Percentiles rank a stretch among this genome's conserved stretches.
These are phyloP conservation scores for Ramichloridium luteum DNA, from an alignment of 2,329 filamentous ascomycete genomes.

Conservation along the genomic window DNA sequence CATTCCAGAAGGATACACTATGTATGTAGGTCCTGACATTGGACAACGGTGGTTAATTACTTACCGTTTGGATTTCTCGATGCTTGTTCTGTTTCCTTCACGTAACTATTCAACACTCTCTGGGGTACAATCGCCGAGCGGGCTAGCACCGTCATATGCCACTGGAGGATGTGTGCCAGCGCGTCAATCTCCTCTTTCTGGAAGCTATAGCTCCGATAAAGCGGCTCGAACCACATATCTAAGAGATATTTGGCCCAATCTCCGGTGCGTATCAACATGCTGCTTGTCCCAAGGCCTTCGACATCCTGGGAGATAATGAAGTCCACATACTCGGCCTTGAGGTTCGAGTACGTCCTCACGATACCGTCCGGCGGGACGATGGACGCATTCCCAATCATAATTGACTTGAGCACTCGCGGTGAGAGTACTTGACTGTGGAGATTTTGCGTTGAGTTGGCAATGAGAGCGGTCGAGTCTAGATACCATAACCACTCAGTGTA, in stretches of 20 bases:
- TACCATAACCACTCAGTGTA: slow-evolving; percentile 75
- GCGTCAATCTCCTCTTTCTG: slow-evolving; percentile 89
- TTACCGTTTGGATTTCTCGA: slow-evolving; percentile 16
- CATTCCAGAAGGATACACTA: too few species aligned
- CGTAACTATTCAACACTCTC: slow-evolving; percentile 69
- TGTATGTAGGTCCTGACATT: not conserved
- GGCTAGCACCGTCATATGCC: slow-evolving; percentile 91
- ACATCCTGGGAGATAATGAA: slow-evolving; percentile 76
- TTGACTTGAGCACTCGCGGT: slow-evolving; percentile 51
- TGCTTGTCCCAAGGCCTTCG: slow-evolving; percentile 62
- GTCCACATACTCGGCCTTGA: slow-evolving; percentile 67
- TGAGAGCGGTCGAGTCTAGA: slow-evolving; percentile 70
- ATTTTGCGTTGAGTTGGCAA: slow-evolving; percentile 67
- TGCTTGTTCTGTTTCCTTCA: slow-evolving; percentile 28
- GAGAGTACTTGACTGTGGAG: slow-evolving; percentile 62
- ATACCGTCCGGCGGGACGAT: slow-evolving; percentile 93
- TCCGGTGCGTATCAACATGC: slow-evolving; percentile 68
- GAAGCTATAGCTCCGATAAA: slow-evolving; percentile 91
- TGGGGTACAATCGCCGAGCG: slow-evolving; percentile 86
- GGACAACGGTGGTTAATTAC: slow-evolving; percentile 2
- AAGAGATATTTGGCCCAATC: slow-evolving; percentile 89
- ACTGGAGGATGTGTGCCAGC: slow-evolving; percentile 55
- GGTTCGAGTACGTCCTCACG: slow-evolving; percentile 80
- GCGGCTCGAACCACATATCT: slow-evolving; percentile 90
- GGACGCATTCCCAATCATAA: slow-evolving; percentile 76